phyloP scores from a whole-genome alignment of 1,284 basidiomycete genomes.

The Austroboletus novae-zelandiae region DNA sequence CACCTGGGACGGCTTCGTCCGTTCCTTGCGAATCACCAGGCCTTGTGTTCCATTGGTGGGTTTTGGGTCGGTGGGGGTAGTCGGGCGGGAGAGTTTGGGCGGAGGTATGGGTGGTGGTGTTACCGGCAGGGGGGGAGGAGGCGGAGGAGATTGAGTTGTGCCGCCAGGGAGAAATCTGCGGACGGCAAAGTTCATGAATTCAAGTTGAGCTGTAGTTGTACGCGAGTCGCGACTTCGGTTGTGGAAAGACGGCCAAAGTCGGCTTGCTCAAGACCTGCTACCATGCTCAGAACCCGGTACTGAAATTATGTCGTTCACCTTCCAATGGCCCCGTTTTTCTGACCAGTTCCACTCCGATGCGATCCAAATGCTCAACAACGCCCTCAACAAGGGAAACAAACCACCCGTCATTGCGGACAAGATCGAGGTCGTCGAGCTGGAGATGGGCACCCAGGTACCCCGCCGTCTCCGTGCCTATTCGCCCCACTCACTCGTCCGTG shows the following conservation, averaged over 20 bases:
- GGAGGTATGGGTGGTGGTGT: constrained; percentile 16
- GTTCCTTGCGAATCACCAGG: constrained; percentile 55
- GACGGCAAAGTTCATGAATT: constrained; percentile 58
- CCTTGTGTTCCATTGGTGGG: constrained; percentile 41
- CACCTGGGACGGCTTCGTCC: constrained; percentile 32
- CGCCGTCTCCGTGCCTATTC: constrained; percentile 4
- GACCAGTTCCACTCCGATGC: constrained; percentile 93
- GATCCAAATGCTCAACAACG: constrained; percentile 90
- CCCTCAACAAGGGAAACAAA: constrained; percentile 96
- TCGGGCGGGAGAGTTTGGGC: constrained; percentile 36
- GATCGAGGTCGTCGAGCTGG: constrained; percentile 95
- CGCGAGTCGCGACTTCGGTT: too few relatives aligned
- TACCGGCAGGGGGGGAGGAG: constrained; percentile 19
- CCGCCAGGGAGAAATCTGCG: constrained; percentile 59
- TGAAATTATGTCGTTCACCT: constrained; percentile 88
- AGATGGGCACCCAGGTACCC: constrained; percentile 95
- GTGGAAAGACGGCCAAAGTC: neutral
- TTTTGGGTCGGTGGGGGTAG: constrained; percentile 27
- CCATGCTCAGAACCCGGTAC: constrained; percentile 17
- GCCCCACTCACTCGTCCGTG: constrained; percentile 1
- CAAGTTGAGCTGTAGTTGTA: too few relatives aligned
- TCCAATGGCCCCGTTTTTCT: constrained; percentile 97
- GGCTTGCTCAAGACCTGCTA: constrained; percentile 7
- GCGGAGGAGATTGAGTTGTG: constrained; percentile 22
- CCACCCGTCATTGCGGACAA: constrained; percentile 97